These are phyloP conservation scores for Monosporascus sp. DNA, from an alignment of 2,329 filamentous ascomycete genomes.

Conservation along the genomic window DNA sequence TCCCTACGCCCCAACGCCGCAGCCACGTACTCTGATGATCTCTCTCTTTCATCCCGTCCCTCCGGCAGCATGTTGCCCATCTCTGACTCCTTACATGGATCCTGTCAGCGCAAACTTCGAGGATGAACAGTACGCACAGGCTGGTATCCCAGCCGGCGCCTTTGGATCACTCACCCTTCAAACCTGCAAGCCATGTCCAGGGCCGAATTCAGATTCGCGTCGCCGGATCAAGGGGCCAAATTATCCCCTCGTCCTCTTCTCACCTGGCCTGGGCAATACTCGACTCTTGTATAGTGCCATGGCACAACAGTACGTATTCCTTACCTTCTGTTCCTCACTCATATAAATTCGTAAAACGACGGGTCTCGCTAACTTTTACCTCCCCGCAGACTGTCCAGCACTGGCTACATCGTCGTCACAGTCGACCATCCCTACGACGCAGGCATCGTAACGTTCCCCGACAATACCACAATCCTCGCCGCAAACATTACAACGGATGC, in stretches of 20 bases:
- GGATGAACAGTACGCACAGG: neutral
- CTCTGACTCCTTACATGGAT: slow-evolving; percentile 3
- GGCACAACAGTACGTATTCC: slow-evolving; percentile 11
- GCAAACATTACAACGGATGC: slow-evolving; percentile 7
- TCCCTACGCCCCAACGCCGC: too few relatives aligned
- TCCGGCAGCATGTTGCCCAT: too few relatives aligned
- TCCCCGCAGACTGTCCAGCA: slow-evolving; percentile 30
- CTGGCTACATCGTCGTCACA: slow-evolving; percentile 35
- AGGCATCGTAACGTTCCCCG: slow-evolving; percentile 34
- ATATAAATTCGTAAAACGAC: too few relatives aligned
- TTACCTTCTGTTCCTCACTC: too few relatives aligned
- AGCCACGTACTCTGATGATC: too few relatives aligned
- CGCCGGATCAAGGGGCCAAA: too few relatives aligned
- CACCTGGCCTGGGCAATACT: slow-evolving; percentile 25
- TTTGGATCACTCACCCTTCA: slow-evolving; percentile 2
- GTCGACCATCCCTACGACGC: slow-evolving; percentile 41
- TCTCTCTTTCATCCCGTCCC: too few relatives aligned
- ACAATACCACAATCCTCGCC: slow-evolving; percentile 23
- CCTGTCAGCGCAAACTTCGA: slow-evolving; percentile 2
- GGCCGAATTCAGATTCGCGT: neutral
- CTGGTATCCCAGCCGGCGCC: slow-evolving; percentile 1
- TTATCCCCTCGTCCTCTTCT: slow-evolving; percentile 26
- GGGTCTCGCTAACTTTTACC: too few relatives aligned
- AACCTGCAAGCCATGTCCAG: neutral
- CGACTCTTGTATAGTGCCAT: slow-evolving; percentile 34